Evolutionary conservation across 108 stramenopile genomes (phyloP), one percentile per base, ranked within the genome.

Genomic region (Cyclotella baltica): DNA sequence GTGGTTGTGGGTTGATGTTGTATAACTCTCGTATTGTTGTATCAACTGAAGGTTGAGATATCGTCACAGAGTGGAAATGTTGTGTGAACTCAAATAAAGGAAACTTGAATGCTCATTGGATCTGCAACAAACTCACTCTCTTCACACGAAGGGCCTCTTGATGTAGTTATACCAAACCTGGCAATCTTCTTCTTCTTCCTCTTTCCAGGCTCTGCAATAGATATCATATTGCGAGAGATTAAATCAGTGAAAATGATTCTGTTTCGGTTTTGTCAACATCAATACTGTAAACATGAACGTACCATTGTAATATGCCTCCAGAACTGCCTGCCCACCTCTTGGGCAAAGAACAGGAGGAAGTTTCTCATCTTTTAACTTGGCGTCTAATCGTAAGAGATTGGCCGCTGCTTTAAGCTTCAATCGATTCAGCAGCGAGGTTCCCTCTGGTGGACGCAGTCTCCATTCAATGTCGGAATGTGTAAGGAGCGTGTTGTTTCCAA

Each of bases 121-220:
- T 0, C 30, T n/a, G 3, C 15, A 23, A 62, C 27, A 48, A 20
- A 74, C 80, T 81, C 51, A 81, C 73, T 81, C 50, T 83, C 83
- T 36, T 82, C 63, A 55, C 74, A 78, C 3, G 86, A 73, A 8
- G 91, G 89, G 36, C 93, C 93, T 20, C 88, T 80, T 27, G 64
- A 34, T 28, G 91, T 90, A 0, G 91, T 92, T 59, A 94, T 77
- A 6, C 93, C 93, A 73, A 94, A 94, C n/a, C 88, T 68, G 13
- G 81, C 92, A 62, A 93, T 84, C 57, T 86, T 83, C 51, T 71
- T 83, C 51, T 71, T 87, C 23, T 72, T 81, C 15, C 80, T 75
- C 52, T 65, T 62, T 19, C 77, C 72, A 30, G 65, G 75, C 46
- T 78, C 78, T 67, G 25, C 18, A 19, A n/a, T n/a, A n/a, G n/a